phyloP scores from a whole-genome alignment of 1,139 yeast genomes.

The Suhomyces ambrosiae region DNA sequence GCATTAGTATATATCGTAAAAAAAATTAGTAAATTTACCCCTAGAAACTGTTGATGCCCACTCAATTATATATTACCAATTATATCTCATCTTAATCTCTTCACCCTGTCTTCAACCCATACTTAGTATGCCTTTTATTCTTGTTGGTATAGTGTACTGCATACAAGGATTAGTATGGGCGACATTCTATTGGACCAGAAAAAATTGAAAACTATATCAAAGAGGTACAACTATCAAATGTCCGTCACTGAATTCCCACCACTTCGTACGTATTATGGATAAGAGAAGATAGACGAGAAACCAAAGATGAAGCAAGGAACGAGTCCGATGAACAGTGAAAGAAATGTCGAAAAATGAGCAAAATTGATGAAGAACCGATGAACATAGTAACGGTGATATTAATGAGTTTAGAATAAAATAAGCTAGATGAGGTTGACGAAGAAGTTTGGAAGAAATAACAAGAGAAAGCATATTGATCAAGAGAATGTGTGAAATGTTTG shows the following conservation, averaged over 20 bases:
- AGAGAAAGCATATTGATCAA: too few relatives aligned
- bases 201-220: slow-evolving; percentile 11
- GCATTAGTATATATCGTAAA: slow-evolving; percentile 2
- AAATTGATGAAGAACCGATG: too few relatives aligned
- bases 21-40: neutral
- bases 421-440: too few relatives aligned
- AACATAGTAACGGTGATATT: too few relatives aligned
- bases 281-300: neutral
- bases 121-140: too few relatives aligned
- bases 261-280: slow-evolving; percentile 47
- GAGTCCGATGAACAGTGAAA: neutral
- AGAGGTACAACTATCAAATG: slow-evolving; percentile 25
- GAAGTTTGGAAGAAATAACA: too few relatives aligned
- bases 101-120: neutral
- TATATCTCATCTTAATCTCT: neutral
- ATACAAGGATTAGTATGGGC: slow-evolving; percentile 13
- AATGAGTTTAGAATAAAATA: too few relatives aligned
- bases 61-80: too few relatives aligned
- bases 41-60: neutral
- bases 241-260: slow-evolving; percentile 54
- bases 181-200: slow-evolving; percentile 20
- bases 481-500: too few relatives aligned
- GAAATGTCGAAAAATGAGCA: neutral
- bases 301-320: neutral
- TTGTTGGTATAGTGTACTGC: slow-evolving; percentile 10